Evolutionary conservation across 441 rosid genomes (phyloP), one percentile per base, ranked within the genome.

Genomic region (Syzygium syzygioides): DNA sequence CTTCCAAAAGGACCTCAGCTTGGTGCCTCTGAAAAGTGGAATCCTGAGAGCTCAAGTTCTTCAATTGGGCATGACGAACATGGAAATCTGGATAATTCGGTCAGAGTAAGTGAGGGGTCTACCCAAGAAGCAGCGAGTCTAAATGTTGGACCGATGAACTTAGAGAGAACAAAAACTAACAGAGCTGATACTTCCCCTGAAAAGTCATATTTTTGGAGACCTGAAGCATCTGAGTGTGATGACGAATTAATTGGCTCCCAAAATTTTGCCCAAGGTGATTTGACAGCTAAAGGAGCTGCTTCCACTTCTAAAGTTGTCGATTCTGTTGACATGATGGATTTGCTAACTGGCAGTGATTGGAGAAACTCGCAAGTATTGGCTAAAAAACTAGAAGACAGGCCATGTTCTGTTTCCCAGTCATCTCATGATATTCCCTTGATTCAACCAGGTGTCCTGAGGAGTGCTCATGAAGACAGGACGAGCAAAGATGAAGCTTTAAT

Each of bases 311-410:
- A 92, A 57, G 59, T 91, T 18, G 76, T 37, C 37, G 91, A 89
- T 86, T 86, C 90, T 60, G 90, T 88, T 86, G 92, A 87, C 86
- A 85, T 86, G 87, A 80, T 92, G 90, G 95, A 95, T 91, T 87
- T 94, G 91, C 91, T 91, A 62, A 93, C 95, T 86, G 95, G 94
- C 48, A 90, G 93, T 89, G 89, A 89, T 62, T 57, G 87, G 91
- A 91, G 79, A 64, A 87, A 83, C 87, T 86, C 91, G 79, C 94
- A 55, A 80, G 62, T 89, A 80, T 88, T 91, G 50, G 85, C 89
- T 90, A 92, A 87, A 85, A 94, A 90, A 86, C 90, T 83, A 45
- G 93, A 89, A 86, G 92, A 79, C 89, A 88, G 76, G 85, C 85
- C 85, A 25, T 85, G 68, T 88, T 87, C 88, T 86, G 92, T 87